Percentiles rank a stretch among this genome's conserved stretches.
phyloP scores from a whole-genome alignment of 176 grass and related monocot species.

The Rhipidocladum racemiflorum region DNA sequence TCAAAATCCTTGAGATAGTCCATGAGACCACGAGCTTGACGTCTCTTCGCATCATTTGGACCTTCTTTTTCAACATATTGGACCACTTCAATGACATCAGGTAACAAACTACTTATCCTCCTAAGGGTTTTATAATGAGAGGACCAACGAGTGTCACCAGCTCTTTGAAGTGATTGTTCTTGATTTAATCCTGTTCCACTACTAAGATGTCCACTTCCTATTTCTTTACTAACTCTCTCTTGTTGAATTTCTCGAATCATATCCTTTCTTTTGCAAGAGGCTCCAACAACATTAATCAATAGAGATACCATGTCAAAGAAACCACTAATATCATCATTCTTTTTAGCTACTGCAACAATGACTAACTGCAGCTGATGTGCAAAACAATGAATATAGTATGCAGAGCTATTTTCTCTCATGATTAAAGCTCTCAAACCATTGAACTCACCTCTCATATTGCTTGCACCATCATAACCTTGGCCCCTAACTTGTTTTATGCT shows the following conservation, averaged over 20 bases:
- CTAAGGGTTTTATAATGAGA: conserved; percentile 4
- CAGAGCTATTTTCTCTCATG: too few relatives aligned
- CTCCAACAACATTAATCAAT: neutral
- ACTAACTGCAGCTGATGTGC: neutral
- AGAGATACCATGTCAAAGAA: conserved; percentile 12
- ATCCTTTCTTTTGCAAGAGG: conserved; percentile 15
- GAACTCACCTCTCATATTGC: too few relatives aligned
- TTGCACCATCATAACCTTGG: too few relatives aligned
- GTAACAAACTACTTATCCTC: neutral
- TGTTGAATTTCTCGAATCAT: conserved; percentile 10
- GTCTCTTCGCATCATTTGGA: neutral
- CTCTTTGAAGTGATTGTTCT: conserved; percentile 14
- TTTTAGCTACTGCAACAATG: neutral
- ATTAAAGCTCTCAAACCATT: too few relatives aligned
- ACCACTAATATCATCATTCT: neutral
- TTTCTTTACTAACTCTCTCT: neutral
- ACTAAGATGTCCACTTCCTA: neutral
- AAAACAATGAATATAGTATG: too few relatives aligned
- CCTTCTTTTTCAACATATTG: conserved; percentile 6
- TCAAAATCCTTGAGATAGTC: neutral
- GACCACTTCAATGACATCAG: conserved; percentile 6
- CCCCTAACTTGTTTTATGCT: neutral
- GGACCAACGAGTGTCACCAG: neutral
- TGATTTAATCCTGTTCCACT: conserved; percentile 1
- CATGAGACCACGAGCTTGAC: neutral